Evolutionary conservation across 2,329 filamentous ascomycete genomes (phyloP).

Genomic region (Gnomoniopsis sp.): DNA sequence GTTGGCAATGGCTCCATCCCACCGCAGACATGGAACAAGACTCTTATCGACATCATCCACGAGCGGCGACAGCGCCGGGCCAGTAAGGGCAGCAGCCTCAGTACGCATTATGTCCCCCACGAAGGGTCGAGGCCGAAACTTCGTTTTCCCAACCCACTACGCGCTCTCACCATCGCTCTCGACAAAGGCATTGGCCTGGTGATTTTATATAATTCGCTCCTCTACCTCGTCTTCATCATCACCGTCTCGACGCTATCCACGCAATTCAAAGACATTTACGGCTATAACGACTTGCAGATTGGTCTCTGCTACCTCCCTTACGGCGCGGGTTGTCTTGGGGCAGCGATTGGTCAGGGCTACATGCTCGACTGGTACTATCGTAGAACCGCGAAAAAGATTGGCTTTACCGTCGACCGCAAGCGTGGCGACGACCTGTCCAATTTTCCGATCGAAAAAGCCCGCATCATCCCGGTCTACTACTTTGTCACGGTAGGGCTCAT

Average conservation of each 20-base stretch:
- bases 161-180: slow-evolving; percentile 49
- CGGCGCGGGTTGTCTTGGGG: slow-evolving; percentile 45
- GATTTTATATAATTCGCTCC: slow-evolving; percentile 47
- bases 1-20: slow-evolving; percentile 62
- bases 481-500: slow-evolving; percentile 52
- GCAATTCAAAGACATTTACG: slow-evolving; percentile 48
- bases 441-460: slow-evolving; percentile 54
- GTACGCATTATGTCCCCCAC: background rate
- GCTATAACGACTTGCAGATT: slow-evolving; percentile 46
- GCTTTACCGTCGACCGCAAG: slow-evolving; percentile 58
- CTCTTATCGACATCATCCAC: slow-evolving; percentile 46
- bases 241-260: slow-evolving; percentile 51
- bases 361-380: slow-evolving; percentile 67
- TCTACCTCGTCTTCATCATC: slow-evolving; percentile 56
- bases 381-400: slow-evolving; percentile 58
- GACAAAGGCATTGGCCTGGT: slow-evolving; percentile 57
- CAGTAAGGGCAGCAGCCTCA: background rate
- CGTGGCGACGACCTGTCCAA: slow-evolving; percentile 48
- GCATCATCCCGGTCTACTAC: slow-evolving; percentile 52
- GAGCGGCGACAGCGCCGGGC: slow-evolving; percentile 17
- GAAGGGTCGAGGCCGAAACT: slow-evolving; percentile 32
- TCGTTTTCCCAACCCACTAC: slow-evolving; percentile 54
- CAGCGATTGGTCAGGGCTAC: slow-evolving; percentile 53
- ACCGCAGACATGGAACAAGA: slow-evolving; percentile 56
- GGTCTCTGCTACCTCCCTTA: slow-evolving; percentile 55